phyloP scores from a whole-genome alignment of 257 asterid species.

The Jasminum sambac region DNA sequence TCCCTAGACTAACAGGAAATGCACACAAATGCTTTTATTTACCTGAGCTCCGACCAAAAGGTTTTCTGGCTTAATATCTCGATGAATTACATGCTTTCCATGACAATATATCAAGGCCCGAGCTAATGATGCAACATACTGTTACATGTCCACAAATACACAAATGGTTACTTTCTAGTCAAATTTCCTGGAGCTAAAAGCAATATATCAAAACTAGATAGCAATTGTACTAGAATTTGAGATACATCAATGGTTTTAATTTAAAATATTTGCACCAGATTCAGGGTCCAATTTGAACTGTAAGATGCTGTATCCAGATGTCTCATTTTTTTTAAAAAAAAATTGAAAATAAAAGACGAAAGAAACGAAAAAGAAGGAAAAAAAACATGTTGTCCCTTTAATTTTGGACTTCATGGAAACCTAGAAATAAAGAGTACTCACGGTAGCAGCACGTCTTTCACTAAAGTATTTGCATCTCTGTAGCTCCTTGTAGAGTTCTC shows the following conservation, averaged over 20 bases:
- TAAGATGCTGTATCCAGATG: background rate
- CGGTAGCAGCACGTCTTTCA: constrained; percentile 93
- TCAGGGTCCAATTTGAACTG: background rate
- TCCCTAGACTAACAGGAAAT: background rate
- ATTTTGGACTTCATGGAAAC: background rate
- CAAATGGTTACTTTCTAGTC: background rate
- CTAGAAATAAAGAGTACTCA: constrained; percentile 34
- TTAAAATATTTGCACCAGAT: background rate
- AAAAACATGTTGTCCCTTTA: background rate
- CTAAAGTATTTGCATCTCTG: constrained; percentile 82
- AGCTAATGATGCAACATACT: constrained; percentile 94
- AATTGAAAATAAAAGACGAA: constrained; percentile 8
- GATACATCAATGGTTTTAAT: background rate
- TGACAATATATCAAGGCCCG: constrained; percentile 95
- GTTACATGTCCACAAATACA: constrained; percentile 30
- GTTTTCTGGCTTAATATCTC: constrained; percentile 97
- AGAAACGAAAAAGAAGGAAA: constrained; percentile 4
- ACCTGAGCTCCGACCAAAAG: constrained; percentile 96
- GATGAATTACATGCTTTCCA: constrained; percentile 94
- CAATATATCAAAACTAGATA: background rate
- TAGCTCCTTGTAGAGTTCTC: constrained; percentile 90
- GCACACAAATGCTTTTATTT: constrained; percentile 11
- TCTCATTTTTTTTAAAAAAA: background rate
- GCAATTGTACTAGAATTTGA: background rate
- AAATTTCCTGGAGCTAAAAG: background rate